Evolutionary conservation across 495 filamentous ascomycete genomes (phyloP), one percentile per base, ranked within the genome.

Genomic region (Penicillium malachiteum): DNA sequence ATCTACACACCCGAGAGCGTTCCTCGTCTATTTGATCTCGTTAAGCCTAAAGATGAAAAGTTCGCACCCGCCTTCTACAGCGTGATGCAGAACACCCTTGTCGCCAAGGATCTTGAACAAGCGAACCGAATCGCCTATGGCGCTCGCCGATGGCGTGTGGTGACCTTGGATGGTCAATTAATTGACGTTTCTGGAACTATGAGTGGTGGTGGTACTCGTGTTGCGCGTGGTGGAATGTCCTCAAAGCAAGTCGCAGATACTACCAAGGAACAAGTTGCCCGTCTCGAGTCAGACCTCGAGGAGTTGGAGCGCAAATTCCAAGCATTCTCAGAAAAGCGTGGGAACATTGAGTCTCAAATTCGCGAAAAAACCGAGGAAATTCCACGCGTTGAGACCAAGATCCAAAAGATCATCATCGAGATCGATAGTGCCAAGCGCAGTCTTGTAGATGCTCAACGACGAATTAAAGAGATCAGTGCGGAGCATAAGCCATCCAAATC

Each of bases 151-250:
- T 97, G 94, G 93, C 84, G 94, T 61, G 95, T 98, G 3, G 94
- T 98, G 21, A 97, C 95, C 0, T 83, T 97, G 30, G 89, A 93
- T 62, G 94, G 94, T 16, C 91, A 96, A 64, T 81, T 98, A 45
- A 97, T 98, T 54, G 94, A 98, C 71, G 92, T 91, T 60, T 96
- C 91, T 2, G 94, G 94, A 75, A 97, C 94, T 8, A 97, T 98
- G 95, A 95, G 89, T 58, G 94, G 94, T 75, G 94, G 94, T 78
- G 94, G 94, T 40, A 91, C 81, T 35, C 90, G 87, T 35, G 87
- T 92, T 37, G 90, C 92, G 53, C 88, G 85, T 56, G 95, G 95
- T 3, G 84, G 87, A 45, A 98, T 98, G 94, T 97, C 93, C 2
- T 92, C 90, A 11, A 97, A 96, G 71, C 87, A 96, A 40, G 88